phyloP scores from a whole-genome alignment of 257 asterid species.

The Solanum etuberosum region DNA sequence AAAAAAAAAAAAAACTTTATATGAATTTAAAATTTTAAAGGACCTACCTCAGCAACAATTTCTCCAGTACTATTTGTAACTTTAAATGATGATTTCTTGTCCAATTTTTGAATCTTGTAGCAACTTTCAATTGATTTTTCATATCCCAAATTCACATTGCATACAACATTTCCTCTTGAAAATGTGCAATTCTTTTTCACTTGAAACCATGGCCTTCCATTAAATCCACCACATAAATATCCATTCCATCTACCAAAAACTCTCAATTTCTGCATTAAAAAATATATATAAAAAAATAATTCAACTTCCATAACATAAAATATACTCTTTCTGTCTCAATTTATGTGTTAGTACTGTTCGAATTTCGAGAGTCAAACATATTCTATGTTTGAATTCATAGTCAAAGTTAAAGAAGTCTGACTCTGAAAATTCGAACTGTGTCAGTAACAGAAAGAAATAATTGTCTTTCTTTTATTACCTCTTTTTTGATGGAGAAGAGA shows the following conservation, averaged over 20 bases:
- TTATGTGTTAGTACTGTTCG: background rate
- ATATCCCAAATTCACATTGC: conserved; percentile 23
- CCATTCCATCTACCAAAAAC: conserved; percentile 45
- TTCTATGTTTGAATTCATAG: too few relatives aligned
- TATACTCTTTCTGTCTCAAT: background rate
- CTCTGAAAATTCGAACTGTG: background rate
- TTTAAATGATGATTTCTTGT: conserved; percentile 39
- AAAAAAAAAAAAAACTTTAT: background rate
- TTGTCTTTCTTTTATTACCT: conserved; percentile 17
- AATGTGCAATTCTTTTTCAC: conserved; percentile 28
- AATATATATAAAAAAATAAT: background rate
- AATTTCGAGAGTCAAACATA: background rate
- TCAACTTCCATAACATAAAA: background rate
- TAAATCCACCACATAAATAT: conserved; percentile 26
- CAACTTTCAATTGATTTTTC: conserved; percentile 12
- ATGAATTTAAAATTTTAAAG: background rate
- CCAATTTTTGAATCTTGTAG: conserved; percentile 27
- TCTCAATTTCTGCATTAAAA: conserved; percentile 25
- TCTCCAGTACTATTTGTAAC: conserved; percentile 35
- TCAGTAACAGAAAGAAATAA: background rate
- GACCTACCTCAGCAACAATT: conserved; percentile 50
- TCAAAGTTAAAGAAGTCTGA: background rate
- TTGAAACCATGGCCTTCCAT: conserved; percentile 34
- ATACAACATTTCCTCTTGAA: conserved; percentile 16
- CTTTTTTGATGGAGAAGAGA: conserved; percentile 49